Base-by-base conservation (phyloP, 129 eudicot species). In the Arctium minus region DNA sequence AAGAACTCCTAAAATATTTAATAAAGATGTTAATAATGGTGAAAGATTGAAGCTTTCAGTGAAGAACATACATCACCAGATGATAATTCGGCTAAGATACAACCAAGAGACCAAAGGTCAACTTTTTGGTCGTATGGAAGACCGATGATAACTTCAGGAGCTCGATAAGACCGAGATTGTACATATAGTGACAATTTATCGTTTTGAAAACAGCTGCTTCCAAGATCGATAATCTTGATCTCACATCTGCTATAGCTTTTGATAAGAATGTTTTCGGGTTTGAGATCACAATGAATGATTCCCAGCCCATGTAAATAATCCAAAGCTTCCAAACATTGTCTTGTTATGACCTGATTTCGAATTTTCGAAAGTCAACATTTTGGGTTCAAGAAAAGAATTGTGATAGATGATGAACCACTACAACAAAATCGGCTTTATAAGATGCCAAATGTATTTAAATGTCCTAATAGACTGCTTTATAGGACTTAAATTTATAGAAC, bases 121-220 rank as follows among this genome's bases (percentile, higher is more conserved):
- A 96, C 93, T 82, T 92, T 96, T 30, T 88, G 92, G 85, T 88
- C 89, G 82, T 96, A 96, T 9, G 94, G 90, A 70, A 93, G 96
- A 50, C 99, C 99, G 18, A 96, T 77, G 69, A 96, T 93, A 76
- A 96, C 98, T 85, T 96, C 99, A 48, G 99, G 99, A 86, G 99
- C 99, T 74, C 99, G 85, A 79, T 96, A 96, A 27, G 99, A 96
- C 36, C 99, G 94, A 46, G 99, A 96, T 83, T 96, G 99, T 46
- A 96, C 96, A 50, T 96, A 96, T 11, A 92, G 77, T 81, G 95
- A 92, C 82, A 96, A 82, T 83, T 85, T 88, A 79, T 96, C 99
- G 0, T 83, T 87, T 72, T 73, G 83, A 86, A 96, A 96, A 83
- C 99, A 96, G 78, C 99, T 93, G 89, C 99, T 96, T 71, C 99